These are phyloP conservation scores for Penstemon barbatus DNA, from an alignment of 257 asterid species.

Conservation along the genomic window DNA sequence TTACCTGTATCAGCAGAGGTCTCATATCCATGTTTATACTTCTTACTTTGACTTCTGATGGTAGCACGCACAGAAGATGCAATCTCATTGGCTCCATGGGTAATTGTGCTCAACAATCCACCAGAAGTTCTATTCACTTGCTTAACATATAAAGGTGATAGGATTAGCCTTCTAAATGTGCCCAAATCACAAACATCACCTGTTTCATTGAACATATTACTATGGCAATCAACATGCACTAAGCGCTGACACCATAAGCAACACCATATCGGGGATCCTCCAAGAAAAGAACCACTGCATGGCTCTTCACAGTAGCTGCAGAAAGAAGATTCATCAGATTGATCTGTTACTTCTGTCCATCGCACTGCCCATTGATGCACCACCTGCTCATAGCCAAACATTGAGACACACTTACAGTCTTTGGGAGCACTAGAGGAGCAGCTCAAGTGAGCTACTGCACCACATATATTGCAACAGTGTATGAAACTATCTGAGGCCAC, in stretches of 20 bases:
- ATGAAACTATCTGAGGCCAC: slow-evolving; percentile 70
- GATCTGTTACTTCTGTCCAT: slow-evolving; percentile 92
- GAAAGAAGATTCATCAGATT: slow-evolving; percentile 83
- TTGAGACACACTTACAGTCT: slow-evolving; percentile 87
- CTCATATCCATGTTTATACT: slow-evolving; percentile 64
- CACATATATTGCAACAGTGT: slow-evolving; percentile 77
- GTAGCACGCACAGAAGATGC: slow-evolving; percentile 97
- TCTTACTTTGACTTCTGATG: slow-evolving; percentile 80
- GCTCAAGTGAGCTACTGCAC: slow-evolving; percentile 86
- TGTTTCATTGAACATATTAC: slow-evolving; percentile 74
- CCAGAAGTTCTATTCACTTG: slow-evolving; percentile 58
- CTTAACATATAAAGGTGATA: slow-evolving; percentile 84
- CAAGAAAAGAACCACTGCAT: slow-evolving; percentile 86
- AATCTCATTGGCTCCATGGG: slow-evolving; percentile 97
- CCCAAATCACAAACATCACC: slow-evolving; percentile 96
- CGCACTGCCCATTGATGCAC: slow-evolving; percentile 96
- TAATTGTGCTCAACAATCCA: slow-evolving; percentile 84
- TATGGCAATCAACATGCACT: slow-evolving; percentile 95
- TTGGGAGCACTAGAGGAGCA: slow-evolving; percentile 79
- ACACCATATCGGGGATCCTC: slow-evolving; percentile 98
- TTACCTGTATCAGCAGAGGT: slow-evolving; percentile 50
- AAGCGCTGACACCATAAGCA: slow-evolving; percentile 98
- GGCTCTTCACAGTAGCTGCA: slow-evolving; percentile 99
- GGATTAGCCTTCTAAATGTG: slow-evolving; percentile 76
- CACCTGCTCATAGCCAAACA: slow-evolving; percentile 72